A percentile compares a stretch with the other conserved stretches of the same genome.
These are phyloP conservation scores for Mycosphaerella sp. DNA, from an alignment of 2,329 filamentous ascomycete genomes.

Conservation along the genomic window DNA sequence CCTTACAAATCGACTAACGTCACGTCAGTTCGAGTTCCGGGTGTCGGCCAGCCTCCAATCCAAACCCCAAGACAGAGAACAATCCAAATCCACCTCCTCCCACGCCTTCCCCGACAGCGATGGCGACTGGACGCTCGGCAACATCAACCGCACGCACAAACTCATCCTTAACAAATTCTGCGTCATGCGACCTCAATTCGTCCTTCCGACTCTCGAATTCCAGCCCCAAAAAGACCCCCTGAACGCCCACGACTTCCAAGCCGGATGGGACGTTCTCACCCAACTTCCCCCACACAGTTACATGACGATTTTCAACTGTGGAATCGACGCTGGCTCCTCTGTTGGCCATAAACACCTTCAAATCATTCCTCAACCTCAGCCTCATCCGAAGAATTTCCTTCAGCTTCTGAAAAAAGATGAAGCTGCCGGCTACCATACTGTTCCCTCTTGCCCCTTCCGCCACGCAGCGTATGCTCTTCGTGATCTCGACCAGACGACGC, in stretches of 20 bases:
- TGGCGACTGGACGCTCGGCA: conserved; percentile 28
- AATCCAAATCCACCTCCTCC: neutral
- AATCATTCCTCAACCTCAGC: conserved; percentile 34
- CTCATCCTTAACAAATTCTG: conserved; percentile 37
- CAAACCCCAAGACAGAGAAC: conserved; percentile 14
- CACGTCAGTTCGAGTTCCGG: conserved; percentile 13
- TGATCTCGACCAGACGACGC: neutral
- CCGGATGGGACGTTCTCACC: conserved; percentile 35
- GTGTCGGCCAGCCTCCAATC: conserved; percentile 13
- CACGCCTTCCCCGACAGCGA: conserved; percentile 16
- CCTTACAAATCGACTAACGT: neutral
- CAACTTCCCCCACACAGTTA: conserved; percentile 23
- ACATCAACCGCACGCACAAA: conserved; percentile 29
- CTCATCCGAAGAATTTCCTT: conserved; percentile 11
- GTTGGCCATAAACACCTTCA: conserved; percentile 45
- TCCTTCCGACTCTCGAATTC: conserved; percentile 38
- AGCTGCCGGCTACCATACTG: neutral
- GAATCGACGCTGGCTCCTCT: conserved; percentile 39
- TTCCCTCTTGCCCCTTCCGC: conserved; percentile 1
- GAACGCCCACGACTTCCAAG: conserved; percentile 33
- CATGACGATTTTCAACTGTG: conserved; percentile 44
- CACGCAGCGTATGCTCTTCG: conserved; percentile 1
- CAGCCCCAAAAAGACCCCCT: conserved; percentile 36
- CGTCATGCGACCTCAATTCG: conserved; percentile 34
- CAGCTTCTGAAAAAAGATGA: conserved; percentile 4